These are phyloP conservation scores for Cucumis sativus DNA, from an alignment of 306 rosid species.

Conservation along the genomic window DNA sequence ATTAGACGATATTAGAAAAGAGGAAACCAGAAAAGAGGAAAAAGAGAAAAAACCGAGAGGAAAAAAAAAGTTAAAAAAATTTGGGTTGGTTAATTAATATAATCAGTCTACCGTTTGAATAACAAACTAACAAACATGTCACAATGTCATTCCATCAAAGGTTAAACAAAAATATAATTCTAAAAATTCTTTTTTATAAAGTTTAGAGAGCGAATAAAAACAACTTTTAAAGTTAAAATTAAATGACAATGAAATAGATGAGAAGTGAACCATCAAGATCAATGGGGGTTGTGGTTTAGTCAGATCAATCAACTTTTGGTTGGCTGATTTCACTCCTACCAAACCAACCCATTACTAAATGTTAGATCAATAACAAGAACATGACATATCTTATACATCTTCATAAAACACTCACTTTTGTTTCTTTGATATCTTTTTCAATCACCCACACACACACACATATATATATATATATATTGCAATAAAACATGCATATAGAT, in stretches of 20 bases:
- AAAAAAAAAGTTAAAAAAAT: not conserved
- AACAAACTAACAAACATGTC: not conserved
- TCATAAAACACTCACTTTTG: not conserved
- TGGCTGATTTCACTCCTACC: not conserved
- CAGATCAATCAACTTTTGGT: slow-evolving; percentile 2
- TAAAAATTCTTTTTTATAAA: not conserved
- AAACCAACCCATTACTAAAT: not conserved
- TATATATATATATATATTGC: not conserved
- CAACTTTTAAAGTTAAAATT: not conserved
- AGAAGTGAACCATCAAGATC: not conserved
- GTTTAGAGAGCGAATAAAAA: not conserved
- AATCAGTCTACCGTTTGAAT: not conserved
- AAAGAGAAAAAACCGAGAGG: not conserved
- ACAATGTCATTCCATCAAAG: not conserved
- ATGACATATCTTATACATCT: not conserved
- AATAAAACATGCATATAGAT: not conserved
- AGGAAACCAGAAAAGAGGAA: not conserved
- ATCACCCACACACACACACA: no score
- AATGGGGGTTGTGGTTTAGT: not conserved
- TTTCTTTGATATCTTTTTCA: not conserved
- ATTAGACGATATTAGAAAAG: not conserved
- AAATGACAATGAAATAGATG: not conserved
- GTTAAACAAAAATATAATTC: not conserved
- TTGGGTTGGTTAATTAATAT: not conserved
- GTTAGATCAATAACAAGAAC: not conserved